Conservation (phyloP, 1,284 basidiomycete genomes). For the Rhizopogon parksii region DNA sequence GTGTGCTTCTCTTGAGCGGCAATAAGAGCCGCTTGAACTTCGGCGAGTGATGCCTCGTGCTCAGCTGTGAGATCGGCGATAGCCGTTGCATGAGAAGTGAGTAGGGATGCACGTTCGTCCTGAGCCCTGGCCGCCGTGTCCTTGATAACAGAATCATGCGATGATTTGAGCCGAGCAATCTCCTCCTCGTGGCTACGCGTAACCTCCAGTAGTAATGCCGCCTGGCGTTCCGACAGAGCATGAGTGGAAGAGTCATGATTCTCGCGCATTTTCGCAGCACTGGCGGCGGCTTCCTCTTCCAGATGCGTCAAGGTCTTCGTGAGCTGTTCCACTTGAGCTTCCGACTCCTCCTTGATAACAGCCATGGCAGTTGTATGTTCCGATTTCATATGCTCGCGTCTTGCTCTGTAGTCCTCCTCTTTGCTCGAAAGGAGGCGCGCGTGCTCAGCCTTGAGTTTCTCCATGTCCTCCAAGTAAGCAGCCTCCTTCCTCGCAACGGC, state of each 20-base stretch:
- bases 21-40: conserved; percentile 37
- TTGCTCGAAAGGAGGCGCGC: conserved; percentile 42
- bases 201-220: conserved; percentile 45
- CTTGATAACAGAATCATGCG: conserved; percentile 36
- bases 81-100: conserved; percentile 35
- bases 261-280: conserved; percentile 35
- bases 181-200: conserved; percentile 51
- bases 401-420: conserved; percentile 49
- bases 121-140: conserved; percentile 24
- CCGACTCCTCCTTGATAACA: conserved; percentile 28
- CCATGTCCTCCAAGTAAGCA: conserved; percentile 54
- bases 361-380: conserved; percentile 35
- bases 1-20: conserved; percentile 42
- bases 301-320: conserved; percentile 38
- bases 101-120: conserved; percentile 30
- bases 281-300: conserved; percentile 37
- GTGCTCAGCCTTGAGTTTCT: conserved; percentile 59
- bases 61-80: conserved; percentile 36
- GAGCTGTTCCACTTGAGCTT: conserved; percentile 45
- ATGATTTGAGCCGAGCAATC: conserved; percentile 37
- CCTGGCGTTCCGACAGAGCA: conserved; percentile 50
- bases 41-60: conserved; percentile 40
- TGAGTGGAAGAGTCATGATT: conserved; percentile 48
- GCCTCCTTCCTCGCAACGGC: conserved; percentile 58
- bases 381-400: conserved; percentile 35